These are phyloP conservation scores for Danielozyma ontarioensis DNA, from an alignment of 805 yeast genomes.

Conservation along the genomic window DNA sequence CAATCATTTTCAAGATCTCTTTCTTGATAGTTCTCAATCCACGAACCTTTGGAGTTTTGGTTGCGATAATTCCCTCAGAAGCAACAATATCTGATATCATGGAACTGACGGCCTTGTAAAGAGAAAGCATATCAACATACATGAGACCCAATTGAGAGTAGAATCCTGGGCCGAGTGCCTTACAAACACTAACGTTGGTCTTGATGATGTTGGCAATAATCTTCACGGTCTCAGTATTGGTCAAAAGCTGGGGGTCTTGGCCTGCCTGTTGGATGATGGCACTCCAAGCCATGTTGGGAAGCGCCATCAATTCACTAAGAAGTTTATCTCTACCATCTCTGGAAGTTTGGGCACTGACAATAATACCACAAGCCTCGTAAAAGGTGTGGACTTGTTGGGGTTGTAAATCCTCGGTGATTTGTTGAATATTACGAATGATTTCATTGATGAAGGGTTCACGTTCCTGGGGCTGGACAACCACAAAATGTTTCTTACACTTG, in stretches of 20 bases:
- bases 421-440: slow-evolving; percentile 76
- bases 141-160: slow-evolving; percentile 82
- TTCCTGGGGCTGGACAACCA: slow-evolving; percentile 80
- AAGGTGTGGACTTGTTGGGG: slow-evolving; percentile 98
- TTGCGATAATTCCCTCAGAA: slow-evolving; percentile 77
- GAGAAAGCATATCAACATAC: slow-evolving; percentile 82
- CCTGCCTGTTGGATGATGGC: slow-evolving; percentile 82
- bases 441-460: slow-evolving; percentile 87
- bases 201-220: slow-evolving; percentile 90
- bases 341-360: slow-evolving; percentile 80
- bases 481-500: slow-evolving; percentile 94
- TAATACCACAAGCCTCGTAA: slow-evolving; percentile 95
- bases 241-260: slow-evolving; percentile 73
- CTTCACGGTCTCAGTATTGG: slow-evolving; percentile 80
- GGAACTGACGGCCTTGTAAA: slow-evolving; percentile 82
- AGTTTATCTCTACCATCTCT: slow-evolving; percentile 65
- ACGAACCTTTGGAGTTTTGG: slow-evolving; percentile 92
- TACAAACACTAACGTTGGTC: slow-evolving; percentile 92
- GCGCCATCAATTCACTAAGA: slow-evolving; percentile 72
- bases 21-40: slow-evolving; percentile 94
- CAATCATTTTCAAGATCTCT: slow-evolving; percentile 84
- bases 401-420: slow-evolving; percentile 84
- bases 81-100: slow-evolving; percentile 81
- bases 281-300: slow-evolving; percentile 94
- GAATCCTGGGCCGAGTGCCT: slow-evolving; percentile 90